Base-by-base conservation (phyloP, 805 yeast species). In the Pichia cabralensis region DNA sequence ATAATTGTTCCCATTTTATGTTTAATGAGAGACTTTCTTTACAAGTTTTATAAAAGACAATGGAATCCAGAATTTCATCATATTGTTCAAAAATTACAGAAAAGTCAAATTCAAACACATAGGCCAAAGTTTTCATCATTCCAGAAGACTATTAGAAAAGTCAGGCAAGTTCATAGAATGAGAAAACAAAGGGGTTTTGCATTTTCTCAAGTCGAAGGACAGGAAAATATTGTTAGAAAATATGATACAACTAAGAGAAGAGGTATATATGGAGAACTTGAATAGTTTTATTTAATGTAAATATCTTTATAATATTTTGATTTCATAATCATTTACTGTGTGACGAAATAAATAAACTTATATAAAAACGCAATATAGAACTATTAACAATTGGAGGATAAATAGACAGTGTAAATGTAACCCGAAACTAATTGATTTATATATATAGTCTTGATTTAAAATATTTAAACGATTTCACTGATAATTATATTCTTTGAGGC, bases 151-250 rank as follows among this genome's bases (percentile, higher is more conserved):
- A 92, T 92, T 37, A 71, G 97, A 52, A 92, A 86, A 53, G 97
- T 92, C 17, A 79, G 99, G 59, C 99, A 94, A 59, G 97, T 92
- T 25, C 95, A 89, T 58, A 73, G 99, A 58, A 89, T 92, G 83
- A 82, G 94, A 55, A 92, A 92, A 52, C 98, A 92, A 61, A 77
- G 97, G 60, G 99, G 99, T 6, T 92, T 84, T 66, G 99, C 99
- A 2, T 92, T 92, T 50, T 86, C 96, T 6, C 97, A 92, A 58
- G 86, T 82, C 30, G 95, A 83, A 54, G 94, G 94, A 24, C 96
- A 88, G 60, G 96, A 86, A 45, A 77, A 78, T 52, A 73, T 92
- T 41, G 80, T 92, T 31, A 72, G 97, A 49, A 84, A 94, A 65
- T 92, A 92, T 50, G 98, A 92, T 57, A 89, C 97, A 3, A 89